These are phyloP conservation scores for Diaporthe batatas DNA, from an alignment of 2,329 filamentous ascomycete species.

Conservation along the genomic window DNA sequence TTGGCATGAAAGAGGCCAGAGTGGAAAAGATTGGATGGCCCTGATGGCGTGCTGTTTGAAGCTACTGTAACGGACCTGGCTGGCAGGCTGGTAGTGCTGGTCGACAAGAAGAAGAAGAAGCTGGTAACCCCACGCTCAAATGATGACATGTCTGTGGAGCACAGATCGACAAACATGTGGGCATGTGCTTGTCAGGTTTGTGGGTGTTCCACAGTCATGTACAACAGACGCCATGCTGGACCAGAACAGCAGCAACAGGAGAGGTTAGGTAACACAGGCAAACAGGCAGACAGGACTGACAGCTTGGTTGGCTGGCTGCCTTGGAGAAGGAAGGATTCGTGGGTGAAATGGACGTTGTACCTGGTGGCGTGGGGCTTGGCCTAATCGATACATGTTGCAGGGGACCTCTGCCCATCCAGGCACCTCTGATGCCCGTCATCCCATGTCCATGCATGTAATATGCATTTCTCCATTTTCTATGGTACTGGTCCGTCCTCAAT, in stretches of 20 bases:
- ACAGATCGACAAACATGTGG: not conserved
- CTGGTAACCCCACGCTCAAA: not conserved
- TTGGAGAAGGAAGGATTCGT: slow-evolving; percentile 9
- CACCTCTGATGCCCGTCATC: slow-evolving; percentile 8
- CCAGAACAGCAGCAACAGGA: no score
- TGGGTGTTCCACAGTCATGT: no score
- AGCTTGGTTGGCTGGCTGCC: not conserved
- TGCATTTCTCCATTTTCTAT: not conserved
- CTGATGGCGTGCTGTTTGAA: slow-evolving; percentile 32
- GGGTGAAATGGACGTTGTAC: slow-evolving; percentile 2
- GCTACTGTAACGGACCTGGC: not conserved
- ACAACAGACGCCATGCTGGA: not conserved
- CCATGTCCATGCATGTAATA: slow-evolving; percentile 20
- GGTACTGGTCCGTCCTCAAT: not conserved
- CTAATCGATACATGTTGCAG: not conserved
- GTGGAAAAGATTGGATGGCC: slow-evolving; percentile 25
- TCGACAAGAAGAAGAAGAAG: not conserved
- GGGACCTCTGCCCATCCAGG: not conserved
- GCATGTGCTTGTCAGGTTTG: no score
- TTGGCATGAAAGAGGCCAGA: not conserved
- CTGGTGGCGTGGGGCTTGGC: slow-evolving; percentile 14
- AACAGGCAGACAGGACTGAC: not conserved
- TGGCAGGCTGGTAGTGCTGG: not conserved
- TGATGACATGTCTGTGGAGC: slow-evolving; percentile 17
- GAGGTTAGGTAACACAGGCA: no score